A percentile compares a stretch with the other conserved stretches of the same genome.
Conservation (phyloP, 108 stramenopile genomes). For the Parmales sp. region DNA sequence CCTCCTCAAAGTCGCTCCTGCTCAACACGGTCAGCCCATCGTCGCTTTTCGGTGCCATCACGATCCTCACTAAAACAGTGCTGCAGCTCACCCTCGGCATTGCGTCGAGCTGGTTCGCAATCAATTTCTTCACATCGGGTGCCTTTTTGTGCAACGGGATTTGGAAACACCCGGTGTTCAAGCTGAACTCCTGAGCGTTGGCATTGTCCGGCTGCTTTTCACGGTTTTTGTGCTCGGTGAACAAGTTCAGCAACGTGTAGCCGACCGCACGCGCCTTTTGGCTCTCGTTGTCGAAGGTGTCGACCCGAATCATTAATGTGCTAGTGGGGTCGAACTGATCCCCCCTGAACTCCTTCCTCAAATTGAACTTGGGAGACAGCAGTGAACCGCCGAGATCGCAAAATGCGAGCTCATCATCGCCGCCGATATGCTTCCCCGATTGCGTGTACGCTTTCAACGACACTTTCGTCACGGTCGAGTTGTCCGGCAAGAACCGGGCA, state of each 20-base stretch:
- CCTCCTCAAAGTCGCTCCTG: not conserved
- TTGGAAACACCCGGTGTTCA: slow-evolving; percentile 13
- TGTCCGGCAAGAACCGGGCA: not conserved
- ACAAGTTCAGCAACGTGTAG: slow-evolving; percentile 12
- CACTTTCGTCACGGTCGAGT: not conserved
- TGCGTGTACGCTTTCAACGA: not conserved
- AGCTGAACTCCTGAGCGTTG: not conserved
- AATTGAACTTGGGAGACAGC: slow-evolving; percentile 3
- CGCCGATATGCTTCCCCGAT: not conserved
- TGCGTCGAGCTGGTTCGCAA: not conserved
- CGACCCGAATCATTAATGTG: slow-evolving; percentile 9
- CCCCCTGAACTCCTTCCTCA: slow-evolving; percentile 4
- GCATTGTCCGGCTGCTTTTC: slow-evolving; percentile 2
- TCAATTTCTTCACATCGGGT: not conserved
- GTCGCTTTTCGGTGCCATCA: slow-evolving; percentile 4
- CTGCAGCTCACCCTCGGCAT: not conserved
- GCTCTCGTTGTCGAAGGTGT: slow-evolving; percentile 2
- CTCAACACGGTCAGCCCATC: not conserved
- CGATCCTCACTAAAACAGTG: slow-evolving; percentile 10
- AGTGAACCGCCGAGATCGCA: not conserved
- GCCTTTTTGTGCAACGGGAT: not conserved
- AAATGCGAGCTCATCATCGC: not conserved
- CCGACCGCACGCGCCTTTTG: not conserved
- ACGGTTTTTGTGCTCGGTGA: not conserved
- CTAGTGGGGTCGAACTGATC: slow-evolving; percentile 9